Evolutionary conservation across 805 yeast species (phyloP).

Genomic region (Lipomyces yamadae): DNA sequence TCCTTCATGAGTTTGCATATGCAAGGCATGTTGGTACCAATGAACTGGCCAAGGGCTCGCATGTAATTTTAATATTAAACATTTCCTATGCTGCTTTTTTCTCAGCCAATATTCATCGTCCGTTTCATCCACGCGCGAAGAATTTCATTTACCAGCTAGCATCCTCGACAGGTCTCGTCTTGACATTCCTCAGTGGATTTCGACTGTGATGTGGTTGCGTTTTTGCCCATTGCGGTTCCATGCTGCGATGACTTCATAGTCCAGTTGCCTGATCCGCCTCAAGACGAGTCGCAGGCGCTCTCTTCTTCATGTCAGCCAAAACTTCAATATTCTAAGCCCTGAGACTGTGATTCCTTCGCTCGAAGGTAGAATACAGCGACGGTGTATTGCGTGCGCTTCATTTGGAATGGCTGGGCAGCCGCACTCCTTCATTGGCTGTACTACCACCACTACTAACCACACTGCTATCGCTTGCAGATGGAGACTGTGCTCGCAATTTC

Average conservation of each 20-base stretch:
- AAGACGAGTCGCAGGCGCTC: no score
- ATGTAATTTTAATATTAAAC: neutral
- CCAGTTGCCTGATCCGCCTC: no score
- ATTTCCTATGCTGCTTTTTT: neutral
- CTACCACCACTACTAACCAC: neutral
- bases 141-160: neutral
- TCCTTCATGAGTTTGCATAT: neutral
- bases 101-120: neutral
- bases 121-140: slow-evolving; percentile 20
- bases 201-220: no score
- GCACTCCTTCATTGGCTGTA: neutral
- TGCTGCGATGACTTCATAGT: no score
- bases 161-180: slow-evolving; percentile 21
- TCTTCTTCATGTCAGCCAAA: no score
- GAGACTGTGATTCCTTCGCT: no score
- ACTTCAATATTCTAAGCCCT: no score
- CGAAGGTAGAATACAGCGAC: no score
- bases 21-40: neutral
- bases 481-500: neutral
- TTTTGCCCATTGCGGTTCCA: no score
- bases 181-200: neutral
- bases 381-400: neutral
- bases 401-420: neutral
- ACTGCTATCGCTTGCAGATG: neutral
- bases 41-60: neutral